Evolutionary conservation across 495 filamentous ascomycete species (phyloP).

Genomic region (Penicilliopsis zonata): DNA sequence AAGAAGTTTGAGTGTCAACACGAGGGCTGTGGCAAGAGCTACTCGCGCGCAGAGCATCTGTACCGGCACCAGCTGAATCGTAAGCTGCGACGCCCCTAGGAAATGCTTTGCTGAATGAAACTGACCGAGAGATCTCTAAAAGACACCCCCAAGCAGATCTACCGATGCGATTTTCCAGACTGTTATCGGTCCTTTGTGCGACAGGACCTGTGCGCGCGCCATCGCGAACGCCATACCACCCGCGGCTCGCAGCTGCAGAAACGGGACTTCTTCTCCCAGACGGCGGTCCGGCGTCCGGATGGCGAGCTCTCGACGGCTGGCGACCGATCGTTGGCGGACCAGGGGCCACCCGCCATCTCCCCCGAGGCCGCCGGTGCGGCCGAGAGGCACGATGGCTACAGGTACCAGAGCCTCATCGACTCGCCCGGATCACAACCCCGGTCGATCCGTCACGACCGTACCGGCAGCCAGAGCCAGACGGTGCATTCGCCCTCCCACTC

Average conservation of each 20-base stretch:
- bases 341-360: no score
- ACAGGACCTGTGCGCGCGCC: constrained; percentile 85
- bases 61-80: constrained; percentile 96
- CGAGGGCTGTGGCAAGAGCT: constrained; percentile 87
- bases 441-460: no score
- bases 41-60: constrained; percentile 92
- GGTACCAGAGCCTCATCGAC: no score
- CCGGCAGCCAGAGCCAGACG: no score
- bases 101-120: not conserved
- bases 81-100: constrained; percentile 28
- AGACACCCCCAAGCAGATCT: constrained; percentile 88
- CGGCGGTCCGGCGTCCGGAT: not conserved
- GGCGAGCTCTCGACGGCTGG: not conserved
- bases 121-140: constrained; percentile 4
- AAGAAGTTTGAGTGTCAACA: constrained; percentile 92
- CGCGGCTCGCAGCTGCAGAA: constrained; percentile 88
- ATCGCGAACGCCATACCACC: constrained; percentile 92
- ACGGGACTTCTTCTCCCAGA: constrained; percentile 50
- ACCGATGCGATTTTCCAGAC: constrained; percentile 85
- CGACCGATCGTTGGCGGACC: no score
- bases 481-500: no score
- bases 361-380: no score
- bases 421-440: no score
- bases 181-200: constrained; percentile 87
- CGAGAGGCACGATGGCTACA: no score